Evolutionary conservation across 331 rosid species (phyloP).

Genomic region (Rosa hybrid): DNA sequence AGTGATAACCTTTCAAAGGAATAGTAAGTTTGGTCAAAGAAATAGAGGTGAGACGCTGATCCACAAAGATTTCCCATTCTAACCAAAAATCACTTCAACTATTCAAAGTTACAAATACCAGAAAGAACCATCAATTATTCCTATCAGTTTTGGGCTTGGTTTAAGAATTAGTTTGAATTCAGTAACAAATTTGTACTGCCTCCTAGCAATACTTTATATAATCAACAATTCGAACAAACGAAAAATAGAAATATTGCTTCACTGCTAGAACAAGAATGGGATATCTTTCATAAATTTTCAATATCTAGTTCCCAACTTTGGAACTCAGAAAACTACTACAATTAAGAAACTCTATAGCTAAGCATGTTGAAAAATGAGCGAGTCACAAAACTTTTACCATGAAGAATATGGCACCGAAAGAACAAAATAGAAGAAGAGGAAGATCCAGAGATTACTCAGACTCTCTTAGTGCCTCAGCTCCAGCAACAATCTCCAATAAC

Average conservation of each 20-base stretch:
- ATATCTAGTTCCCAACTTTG: background rate
- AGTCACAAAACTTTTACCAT: background rate
- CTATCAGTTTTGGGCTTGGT: background rate
- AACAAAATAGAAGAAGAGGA: conserved; percentile 12
- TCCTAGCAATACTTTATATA: background rate
- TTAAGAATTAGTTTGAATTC: background rate
- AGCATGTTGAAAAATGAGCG: background rate
- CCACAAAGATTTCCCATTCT: background rate
- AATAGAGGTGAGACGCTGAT: background rate
- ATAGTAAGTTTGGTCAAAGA: background rate
- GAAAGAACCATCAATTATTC: background rate
- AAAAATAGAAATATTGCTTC: background rate
- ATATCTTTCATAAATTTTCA: background rate
- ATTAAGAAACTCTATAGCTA: background rate
- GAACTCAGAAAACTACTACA: background rate
- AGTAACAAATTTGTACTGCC: background rate
- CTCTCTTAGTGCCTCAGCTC: conserved; percentile 62
- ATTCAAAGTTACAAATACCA: conserved; percentile 4
- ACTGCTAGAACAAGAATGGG: conserved; percentile 1
- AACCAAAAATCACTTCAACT: background rate
- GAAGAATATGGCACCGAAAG: background rate
- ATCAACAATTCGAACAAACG: background rate
- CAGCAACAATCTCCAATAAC: conserved; percentile 85
- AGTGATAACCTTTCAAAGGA: background rate
- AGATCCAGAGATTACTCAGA: conserved; percentile 33